Base-by-base conservation (phyloP, 345 rosid species). In the Gossypium herbaceum region DNA sequence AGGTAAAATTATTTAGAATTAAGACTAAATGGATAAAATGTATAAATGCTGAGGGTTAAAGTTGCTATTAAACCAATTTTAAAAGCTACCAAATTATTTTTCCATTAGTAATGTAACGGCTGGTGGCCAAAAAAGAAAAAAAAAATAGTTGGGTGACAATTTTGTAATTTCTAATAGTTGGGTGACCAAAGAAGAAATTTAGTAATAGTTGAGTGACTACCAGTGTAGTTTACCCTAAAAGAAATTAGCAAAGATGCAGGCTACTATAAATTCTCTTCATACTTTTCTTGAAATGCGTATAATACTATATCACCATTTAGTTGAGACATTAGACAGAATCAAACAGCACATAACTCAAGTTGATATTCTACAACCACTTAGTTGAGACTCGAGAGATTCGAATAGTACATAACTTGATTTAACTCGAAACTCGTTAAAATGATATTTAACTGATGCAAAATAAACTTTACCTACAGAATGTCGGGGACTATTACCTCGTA, bases 401-500 rank as follows among this genome's bases (percentile, higher is more conserved):
- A 64, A 16, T 51, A 69, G 20, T 27, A 5, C 56, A 29, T 29
- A 72, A 3, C 1, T 44, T 22, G 61, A 43, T 72, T 57, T 12
- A 56, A 57, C 67, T 58, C 45, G 44, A 59, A 56, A 66, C 15
- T 27, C 47, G 10, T 71, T 71, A 29, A 51, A 71, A 58, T 4
- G 29, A 27, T 22, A 39, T 34, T 17, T 71, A 55, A n/a, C 1
- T 7, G 48, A 39, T 55, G 51, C 34, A 39, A 34, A 34, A 34
- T 15, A 55, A 45, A 25, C 43, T 47, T 50, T 48, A 62, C 44
- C 17, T 16, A 73, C 25, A 47, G 67, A 55, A 20, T 71, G 51
- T 1, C 19, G 7, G 45, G 56, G 64, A 67, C 16, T 25, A 48
- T 58, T 84, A 92, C 97, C 96, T 94, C 97, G 70, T 94, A 94